Conservation (phyloP, 176 grass and related monocot species). For the Poa annua region DNA sequence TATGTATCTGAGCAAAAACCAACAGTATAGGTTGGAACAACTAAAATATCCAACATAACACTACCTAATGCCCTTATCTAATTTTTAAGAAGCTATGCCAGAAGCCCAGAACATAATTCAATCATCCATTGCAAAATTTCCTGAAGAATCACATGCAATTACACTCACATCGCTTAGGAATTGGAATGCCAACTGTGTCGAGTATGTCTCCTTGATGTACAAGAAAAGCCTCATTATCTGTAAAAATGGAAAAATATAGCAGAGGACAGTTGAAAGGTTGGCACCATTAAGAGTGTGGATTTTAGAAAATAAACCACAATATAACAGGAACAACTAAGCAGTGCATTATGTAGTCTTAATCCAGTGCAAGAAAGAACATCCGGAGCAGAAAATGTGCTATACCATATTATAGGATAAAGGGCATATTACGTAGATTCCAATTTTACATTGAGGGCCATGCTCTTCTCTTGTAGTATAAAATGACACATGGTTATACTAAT, state of each 20-base stretch:
- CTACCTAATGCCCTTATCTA: conserved; percentile 8
- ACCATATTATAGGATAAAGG: background rate
- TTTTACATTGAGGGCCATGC: conserved; percentile 11
- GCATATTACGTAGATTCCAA: conserved; percentile 1
- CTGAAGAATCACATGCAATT: conserved; percentile 38
- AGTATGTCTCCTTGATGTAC: conserved; percentile 89
- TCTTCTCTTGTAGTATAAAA: conserved; percentile 2
- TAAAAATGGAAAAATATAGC: conserved; percentile 40
- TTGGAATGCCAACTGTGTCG: conserved; percentile 80
- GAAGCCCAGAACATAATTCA: conserved; percentile 23
- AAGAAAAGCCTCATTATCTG: conserved; percentile 94
- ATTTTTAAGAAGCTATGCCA: conserved; percentile 14
- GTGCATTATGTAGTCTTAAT: conserved; percentile 16
- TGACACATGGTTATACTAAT: background rate
- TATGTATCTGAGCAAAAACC: conserved; percentile 69
- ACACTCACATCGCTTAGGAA: conserved; percentile 89
- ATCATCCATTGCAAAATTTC: conserved; percentile 26
- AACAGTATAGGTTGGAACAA: conserved; percentile 27
- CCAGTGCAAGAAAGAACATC: conserved; percentile 9
- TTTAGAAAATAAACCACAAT: conserved; percentile 13
- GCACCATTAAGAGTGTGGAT: background rate
- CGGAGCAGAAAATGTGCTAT: background rate
- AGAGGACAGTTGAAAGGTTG: conserved; percentile 21
- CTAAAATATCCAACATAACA: conserved; percentile 26
- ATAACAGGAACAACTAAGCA: background rate